Evolutionary conservation across 2,329 filamentous ascomycete genomes (phyloP), one percentile per base, ranked within the genome.

Genomic region (Cadophora sp.): DNA sequence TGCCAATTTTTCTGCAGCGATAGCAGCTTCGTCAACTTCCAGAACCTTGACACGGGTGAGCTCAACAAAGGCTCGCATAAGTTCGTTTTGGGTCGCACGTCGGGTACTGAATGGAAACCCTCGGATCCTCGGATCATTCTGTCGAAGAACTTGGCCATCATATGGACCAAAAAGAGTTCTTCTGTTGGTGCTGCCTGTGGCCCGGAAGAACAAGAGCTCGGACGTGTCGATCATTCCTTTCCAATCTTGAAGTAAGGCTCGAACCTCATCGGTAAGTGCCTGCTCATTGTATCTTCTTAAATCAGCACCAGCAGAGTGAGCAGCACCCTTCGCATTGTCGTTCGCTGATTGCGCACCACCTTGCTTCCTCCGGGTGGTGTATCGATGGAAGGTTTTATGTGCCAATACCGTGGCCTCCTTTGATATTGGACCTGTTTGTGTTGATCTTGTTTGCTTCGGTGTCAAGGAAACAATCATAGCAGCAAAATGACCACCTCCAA

Each of bases 311-410:
- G 94, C 96, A 4, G 96, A 98, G 79, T 98, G 94, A 0, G 96
- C 96, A 56, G 91, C 90, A 16, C 96, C 95, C 77, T 97, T 97
- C n/a, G 94, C 88, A 68, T 93, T 91, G 78, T 99, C 96, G 78
- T 94, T 98, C 33, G 95, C 91, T 3, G 94, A 96, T 78, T 99
- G 96, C 13, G 94, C 90, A 50, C 96, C 96, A 83, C 96, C 96
- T 79, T 99, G 96, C 78, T 99, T 99, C 72, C 96, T 87, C 71
- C 96, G 86, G 6, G 96, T 99, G 0, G 96, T 99, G 77, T 99
- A 99, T 66, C 96, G 87, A 79, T 99, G 96, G 79, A 98, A 99
- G 0, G 95, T 97, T 82, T 99, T 99, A 80, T 98, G 95, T 0
- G 94, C 95, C 53, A 97, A 85, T 0, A 98, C 93, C 0, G 91